These are phyloP conservation scores for Penicillium lagena DNA, from an alignment of 495 filamentous ascomycete genomes.

Conservation along the genomic window DNA sequence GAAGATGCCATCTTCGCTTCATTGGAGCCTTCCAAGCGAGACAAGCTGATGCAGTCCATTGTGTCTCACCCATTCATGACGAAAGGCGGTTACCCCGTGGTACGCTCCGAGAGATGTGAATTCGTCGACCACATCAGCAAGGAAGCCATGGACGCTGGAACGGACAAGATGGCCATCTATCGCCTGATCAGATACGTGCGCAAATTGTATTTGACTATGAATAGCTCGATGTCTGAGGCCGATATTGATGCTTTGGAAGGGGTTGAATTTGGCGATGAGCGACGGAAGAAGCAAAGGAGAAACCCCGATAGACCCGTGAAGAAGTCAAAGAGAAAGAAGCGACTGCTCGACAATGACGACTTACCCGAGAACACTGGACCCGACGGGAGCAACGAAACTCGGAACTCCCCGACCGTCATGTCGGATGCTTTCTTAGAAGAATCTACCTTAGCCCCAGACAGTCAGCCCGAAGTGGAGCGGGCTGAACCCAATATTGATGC, in stretches of 20 bases:
- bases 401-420: no score
- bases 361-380: no score
- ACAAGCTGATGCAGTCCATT: conserved; percentile 14
- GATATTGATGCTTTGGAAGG: background rate
- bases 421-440: no score
- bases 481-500: no score
- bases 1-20: conserved; percentile 15
- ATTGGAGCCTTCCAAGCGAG: conserved; percentile 2
- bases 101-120: conserved; percentile 6
- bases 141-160: conserved; percentile 5
- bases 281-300: conserved; percentile 1
- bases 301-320: conserved; percentile 4
- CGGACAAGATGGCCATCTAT: conserved; percentile 4
- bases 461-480: no score
- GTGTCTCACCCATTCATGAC: conserved; percentile 16
- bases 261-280: conserved; percentile 16
- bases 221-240: background rate
- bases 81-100: conserved; percentile 7
- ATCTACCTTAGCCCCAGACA: no score
- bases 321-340: conserved; percentile 11
- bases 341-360: background rate
- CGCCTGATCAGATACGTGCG: conserved; percentile 15
- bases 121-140: conserved; percentile 15
- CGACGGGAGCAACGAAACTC: no score
- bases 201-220: conserved; percentile 12